phyloP scores from a whole-genome alignment of 176 grass and related monocot genomes.

The Dendrocalamus sinicus region DNA sequence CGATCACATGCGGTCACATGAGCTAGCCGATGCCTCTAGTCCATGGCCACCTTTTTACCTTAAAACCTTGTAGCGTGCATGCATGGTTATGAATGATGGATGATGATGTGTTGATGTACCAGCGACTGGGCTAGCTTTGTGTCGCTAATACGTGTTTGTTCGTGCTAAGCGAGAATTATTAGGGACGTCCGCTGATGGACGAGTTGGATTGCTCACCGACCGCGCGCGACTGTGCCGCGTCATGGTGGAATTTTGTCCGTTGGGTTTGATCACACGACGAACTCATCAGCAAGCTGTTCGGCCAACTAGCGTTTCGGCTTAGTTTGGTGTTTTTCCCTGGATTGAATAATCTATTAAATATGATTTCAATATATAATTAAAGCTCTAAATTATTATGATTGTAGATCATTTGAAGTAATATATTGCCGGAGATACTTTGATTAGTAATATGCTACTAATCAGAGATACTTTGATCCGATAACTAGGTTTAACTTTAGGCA shows the following conservation, averaged over 20 bases:
- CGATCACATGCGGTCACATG: conserved; percentile 43
- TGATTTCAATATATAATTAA: too few species aligned
- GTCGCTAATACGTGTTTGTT: not conserved
- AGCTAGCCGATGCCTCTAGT: not conserved
- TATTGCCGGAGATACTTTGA: too few species aligned
- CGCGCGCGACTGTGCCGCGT: not conserved
- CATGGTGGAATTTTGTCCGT: conserved; percentile 31
- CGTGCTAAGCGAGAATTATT: conserved; percentile 8
- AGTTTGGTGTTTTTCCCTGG: not conserved
- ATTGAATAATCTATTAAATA: too few species aligned
- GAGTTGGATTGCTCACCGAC: conserved; percentile 49
- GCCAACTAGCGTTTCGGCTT: conserved; percentile 3
- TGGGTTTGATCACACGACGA: conserved; percentile 6
- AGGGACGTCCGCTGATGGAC: not conserved
- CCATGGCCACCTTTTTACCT: conserved; percentile 20
- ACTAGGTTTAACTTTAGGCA: too few species aligned
- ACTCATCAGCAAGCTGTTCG: conserved; percentile 19
- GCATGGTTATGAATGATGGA: not conserved
- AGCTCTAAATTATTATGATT: too few species aligned
- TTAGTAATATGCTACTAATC: too few species aligned
- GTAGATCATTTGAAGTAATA: too few species aligned
- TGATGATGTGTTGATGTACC: not conserved
- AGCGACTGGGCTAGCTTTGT: too few species aligned
- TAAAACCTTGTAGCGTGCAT: not conserved
- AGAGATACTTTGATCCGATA: too few species aligned